Conservation (phyloP, 2,329 filamentous ascomycete genomes). For the Fusarium nisikadoi region DNA sequence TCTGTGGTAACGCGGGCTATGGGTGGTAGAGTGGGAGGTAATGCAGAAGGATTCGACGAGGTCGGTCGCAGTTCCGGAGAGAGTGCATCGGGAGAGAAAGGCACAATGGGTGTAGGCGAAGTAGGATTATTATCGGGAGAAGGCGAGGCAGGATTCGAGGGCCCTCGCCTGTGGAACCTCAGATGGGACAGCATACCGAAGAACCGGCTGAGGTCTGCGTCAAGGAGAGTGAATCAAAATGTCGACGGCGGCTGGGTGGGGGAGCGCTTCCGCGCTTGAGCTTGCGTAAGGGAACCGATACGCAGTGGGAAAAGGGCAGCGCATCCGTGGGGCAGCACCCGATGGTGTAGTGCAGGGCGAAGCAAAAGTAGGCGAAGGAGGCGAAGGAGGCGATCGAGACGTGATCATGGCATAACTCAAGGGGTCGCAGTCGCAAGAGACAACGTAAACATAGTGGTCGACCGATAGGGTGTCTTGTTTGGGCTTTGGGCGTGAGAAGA, state of each 20-base stretch:
- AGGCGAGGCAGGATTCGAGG: slow-evolving; percentile 66
- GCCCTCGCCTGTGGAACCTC: slow-evolving; percentile 67
- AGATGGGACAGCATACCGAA: slow-evolving; percentile 63
- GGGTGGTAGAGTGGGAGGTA: slow-evolving; percentile 62
- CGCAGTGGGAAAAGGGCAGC: slow-evolving; percentile 28
- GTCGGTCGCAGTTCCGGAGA: slow-evolving; percentile 51
- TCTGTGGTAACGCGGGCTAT: slow-evolving; percentile 61
- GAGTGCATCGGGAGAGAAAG: slow-evolving; percentile 53
- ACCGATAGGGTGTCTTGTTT: slow-evolving; percentile 16
- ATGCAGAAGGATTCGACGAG: slow-evolving; percentile 50
- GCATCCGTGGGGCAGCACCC: slow-evolving; percentile 34
- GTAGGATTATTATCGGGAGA: slow-evolving; percentile 59
- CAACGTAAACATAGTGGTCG: slow-evolving; percentile 38
- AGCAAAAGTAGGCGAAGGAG: slow-evolving; percentile 16
- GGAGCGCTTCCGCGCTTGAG: slow-evolving; percentile 25
- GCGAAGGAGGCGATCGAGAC: slow-evolving; percentile 37
- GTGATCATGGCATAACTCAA: slow-evolving; percentile 47
- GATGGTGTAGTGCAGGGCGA: slow-evolving; percentile 34
- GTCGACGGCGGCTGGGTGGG: slow-evolving; percentile 32
- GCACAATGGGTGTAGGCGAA: slow-evolving; percentile 52
- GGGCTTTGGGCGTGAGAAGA: slow-evolving; percentile 11
- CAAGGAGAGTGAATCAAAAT: slow-evolving; percentile 37
- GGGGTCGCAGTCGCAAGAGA: slow-evolving; percentile 34
- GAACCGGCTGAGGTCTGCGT: slow-evolving; percentile 28
- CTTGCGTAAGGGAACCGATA: slow-evolving; percentile 28